Conservation (phyloP, 371 early-diverging fungal species). For the Apophysomyces elegans region DNA sequence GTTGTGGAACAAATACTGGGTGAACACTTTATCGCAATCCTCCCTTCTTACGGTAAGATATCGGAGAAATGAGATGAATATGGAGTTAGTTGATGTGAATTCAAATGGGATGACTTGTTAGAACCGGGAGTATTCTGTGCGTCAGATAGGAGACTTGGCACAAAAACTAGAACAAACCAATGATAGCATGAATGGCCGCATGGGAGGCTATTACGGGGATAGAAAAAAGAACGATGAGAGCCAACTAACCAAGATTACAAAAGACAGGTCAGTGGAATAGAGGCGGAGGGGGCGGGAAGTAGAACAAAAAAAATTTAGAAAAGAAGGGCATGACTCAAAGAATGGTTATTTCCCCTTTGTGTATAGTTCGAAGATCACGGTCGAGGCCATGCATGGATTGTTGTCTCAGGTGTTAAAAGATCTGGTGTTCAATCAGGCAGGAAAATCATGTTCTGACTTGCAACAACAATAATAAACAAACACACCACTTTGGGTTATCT, state of each 20-base stretch:
- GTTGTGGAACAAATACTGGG: slow-evolving; percentile 98
- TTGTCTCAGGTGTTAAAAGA: slow-evolving; percentile 84
- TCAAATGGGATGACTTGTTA: slow-evolving; percentile 24
- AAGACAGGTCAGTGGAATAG: slow-evolving; percentile 59
- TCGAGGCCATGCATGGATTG: slow-evolving; percentile 81
- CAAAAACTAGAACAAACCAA: slow-evolving; percentile 86
- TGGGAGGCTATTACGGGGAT: slow-evolving; percentile 62
- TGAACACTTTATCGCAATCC: slow-evolving; percentile 90
- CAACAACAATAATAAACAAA: background rate
- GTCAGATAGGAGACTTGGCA: slow-evolving; percentile 81
- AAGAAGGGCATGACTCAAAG: background rate
- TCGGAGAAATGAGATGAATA: background rate
- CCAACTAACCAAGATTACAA: slow-evolving; percentile 73
- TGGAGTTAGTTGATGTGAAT: background rate
- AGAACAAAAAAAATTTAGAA: too few species aligned
- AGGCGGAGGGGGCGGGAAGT: background rate
- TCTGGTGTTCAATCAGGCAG: slow-evolving; percentile 67
- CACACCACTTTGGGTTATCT: too few species aligned
- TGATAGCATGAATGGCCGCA: slow-evolving; percentile 54
- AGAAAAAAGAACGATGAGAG: slow-evolving; percentile 71
- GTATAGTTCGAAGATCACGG: slow-evolving; percentile 72
- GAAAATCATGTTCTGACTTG: background rate
- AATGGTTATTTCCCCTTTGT: slow-evolving; percentile 5
- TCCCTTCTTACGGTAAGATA: slow-evolving; percentile 81
- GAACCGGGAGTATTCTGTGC: slow-evolving; percentile 83